Conservation (phyloP, 805 yeast genomes). For the Kodamaea neixiangensis region DNA sequence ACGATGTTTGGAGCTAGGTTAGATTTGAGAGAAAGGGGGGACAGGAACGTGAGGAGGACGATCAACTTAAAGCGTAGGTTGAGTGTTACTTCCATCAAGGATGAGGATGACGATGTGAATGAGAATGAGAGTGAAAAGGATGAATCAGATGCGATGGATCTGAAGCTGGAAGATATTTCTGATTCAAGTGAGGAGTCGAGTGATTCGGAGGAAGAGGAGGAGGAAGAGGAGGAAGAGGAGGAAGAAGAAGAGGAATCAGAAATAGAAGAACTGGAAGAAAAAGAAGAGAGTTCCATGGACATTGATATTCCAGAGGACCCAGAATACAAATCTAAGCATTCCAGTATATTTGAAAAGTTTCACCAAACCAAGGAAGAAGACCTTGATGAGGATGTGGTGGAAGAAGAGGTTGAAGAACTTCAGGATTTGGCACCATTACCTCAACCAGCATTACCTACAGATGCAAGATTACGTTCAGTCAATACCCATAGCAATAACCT, state of each 20-base stretch:
- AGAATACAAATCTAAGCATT: constrained; percentile 23
- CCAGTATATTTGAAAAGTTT: constrained; percentile 21
- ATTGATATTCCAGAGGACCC: constrained; percentile 11
- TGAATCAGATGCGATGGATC: constrained; percentile 9
- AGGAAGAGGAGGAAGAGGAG: constrained; percentile 18
- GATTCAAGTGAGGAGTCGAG: constrained; percentile 18
- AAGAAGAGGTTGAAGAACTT: constrained; percentile 19
- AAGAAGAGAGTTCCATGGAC: background rate
- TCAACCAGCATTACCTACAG: constrained; percentile 72
- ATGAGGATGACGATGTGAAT: constrained; percentile 16
- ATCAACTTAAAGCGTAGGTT: constrained; percentile 20
- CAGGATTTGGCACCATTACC: constrained; percentile 71
- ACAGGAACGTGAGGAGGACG: constrained; percentile 7
- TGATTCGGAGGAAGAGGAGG: constrained; percentile 14
- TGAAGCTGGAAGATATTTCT: constrained; percentile 3
- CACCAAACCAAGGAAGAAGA: constrained; percentile 31
- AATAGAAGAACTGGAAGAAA: background rate
- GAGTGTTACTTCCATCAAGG: constrained; percentile 14
- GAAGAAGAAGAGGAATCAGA: background rate
- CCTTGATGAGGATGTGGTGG: constrained; percentile 23
- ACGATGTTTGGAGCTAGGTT: constrained; percentile 68
- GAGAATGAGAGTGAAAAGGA: background rate
- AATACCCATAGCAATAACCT: constrained; percentile 35
- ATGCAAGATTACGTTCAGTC: constrained; percentile 36
- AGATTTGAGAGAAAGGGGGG: constrained; percentile 11